Evolutionary conservation across 2,329 filamentous ascomycete genomes (phyloP).

Genomic region (Nemania sp.): DNA sequence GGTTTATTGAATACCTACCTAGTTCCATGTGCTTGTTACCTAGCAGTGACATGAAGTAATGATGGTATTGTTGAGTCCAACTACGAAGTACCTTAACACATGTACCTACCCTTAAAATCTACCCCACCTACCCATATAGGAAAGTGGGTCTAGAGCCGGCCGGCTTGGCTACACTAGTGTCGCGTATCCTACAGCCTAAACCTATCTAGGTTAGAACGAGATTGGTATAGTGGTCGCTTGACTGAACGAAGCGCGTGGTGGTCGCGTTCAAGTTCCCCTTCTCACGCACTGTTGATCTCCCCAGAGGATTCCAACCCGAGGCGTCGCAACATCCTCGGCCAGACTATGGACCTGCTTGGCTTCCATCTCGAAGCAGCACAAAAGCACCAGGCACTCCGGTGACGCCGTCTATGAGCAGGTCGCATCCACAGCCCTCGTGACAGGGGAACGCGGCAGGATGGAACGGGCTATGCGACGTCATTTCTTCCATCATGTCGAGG

Average conservation of each 20-base stretch:
- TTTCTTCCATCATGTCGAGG: slow-evolving; percentile 52
- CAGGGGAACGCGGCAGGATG: slow-evolving; percentile 42
- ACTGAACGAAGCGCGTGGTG: neutral
- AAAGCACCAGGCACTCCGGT: slow-evolving; percentile 3
- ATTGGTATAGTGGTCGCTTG: too few species aligned
- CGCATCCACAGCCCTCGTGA: too few species aligned
- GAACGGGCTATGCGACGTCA: slow-evolving; percentile 52
- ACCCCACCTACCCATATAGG: neutral
- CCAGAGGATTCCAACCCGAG: neutral
- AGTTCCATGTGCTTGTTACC: too few species aligned
- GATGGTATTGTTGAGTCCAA: too few species aligned
- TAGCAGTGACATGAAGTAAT: too few species aligned
- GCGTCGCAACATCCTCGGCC: neutral
- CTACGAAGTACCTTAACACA: too few species aligned
- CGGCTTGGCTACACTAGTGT: too few species aligned
- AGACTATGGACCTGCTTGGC: slow-evolving; percentile 17
- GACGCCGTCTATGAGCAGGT: neutral
- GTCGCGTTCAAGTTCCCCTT: neutral
- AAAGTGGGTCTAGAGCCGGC: neutral
- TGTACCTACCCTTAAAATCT: neutral
- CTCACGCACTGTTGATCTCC: neutral
- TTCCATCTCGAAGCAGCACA: neutral
- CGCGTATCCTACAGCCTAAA: too few species aligned
- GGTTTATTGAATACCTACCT: too few species aligned
- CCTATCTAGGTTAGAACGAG: too few species aligned